Evolutionary conservation across 495 filamentous ascomycete species (phyloP).

Genomic region (Saxophila tyrrhenica): DNA sequence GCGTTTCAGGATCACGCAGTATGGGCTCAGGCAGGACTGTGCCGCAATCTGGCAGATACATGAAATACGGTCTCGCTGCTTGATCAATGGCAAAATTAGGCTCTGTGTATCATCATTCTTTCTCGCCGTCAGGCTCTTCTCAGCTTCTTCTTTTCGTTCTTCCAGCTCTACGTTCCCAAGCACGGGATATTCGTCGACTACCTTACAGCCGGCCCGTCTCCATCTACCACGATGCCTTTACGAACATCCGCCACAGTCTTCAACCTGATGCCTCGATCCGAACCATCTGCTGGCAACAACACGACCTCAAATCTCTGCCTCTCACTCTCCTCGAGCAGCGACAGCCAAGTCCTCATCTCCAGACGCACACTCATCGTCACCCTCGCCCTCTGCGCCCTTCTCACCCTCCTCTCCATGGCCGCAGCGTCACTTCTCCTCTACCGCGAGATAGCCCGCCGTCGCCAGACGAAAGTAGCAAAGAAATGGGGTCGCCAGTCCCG

Average conservation of each 20-base stretch:
- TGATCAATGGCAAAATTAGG: no score
- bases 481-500: slow-evolving; percentile 5
- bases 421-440: background rate
- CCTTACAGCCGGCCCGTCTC: background rate
- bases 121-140: no score
- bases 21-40: background rate
- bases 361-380: slow-evolving; percentile 6
- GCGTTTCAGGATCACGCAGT: background rate
- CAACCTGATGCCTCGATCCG: background rate
- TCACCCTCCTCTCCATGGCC: slow-evolving; percentile 2
- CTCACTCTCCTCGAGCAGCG: background rate
- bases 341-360: slow-evolving; percentile 4
- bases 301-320: background rate
- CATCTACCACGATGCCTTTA: background rate
- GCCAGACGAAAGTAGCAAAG: slow-evolving; percentile 3
- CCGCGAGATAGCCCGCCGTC: slow-evolving; percentile 5
- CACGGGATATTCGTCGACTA: no score
- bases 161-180: no score
- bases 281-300: background rate
- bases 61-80: no score
- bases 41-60: no score
- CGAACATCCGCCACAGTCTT: background rate
- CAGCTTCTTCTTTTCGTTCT: no score
- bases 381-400: slow-evolving; percentile 6
- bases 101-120: no score